These are phyloP conservation scores for Leccinellum rugosiceps DNA, from an alignment of 768 basidiomycete species.

Conservation along the genomic window DNA sequence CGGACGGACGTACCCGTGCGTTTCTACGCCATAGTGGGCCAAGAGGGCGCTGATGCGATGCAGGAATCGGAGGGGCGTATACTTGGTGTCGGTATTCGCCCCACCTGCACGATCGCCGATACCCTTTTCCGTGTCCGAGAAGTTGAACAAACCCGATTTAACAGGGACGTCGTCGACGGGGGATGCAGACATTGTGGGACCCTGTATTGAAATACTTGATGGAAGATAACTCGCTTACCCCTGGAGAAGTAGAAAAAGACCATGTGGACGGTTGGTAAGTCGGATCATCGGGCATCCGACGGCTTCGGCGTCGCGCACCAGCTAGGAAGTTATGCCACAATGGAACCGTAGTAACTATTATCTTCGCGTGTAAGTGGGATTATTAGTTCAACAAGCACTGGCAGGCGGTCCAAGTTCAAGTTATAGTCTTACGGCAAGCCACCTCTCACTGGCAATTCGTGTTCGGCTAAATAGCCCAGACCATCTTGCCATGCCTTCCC, in stretches of 20 bases:
- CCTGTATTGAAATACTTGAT: background rate
- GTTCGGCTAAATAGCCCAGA: background rate
- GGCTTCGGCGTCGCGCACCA: background rate
- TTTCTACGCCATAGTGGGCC: constrained; percentile 38
- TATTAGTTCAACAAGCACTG: background rate
- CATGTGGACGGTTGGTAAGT: background rate
- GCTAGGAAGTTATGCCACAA: background rate
- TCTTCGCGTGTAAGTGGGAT: background rate
- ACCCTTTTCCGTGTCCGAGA: constrained; percentile 3
- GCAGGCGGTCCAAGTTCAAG: too few species aligned
- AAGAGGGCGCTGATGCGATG: constrained; percentile 27
- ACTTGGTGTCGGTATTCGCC: background rate
- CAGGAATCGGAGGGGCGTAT: constrained; percentile 13
- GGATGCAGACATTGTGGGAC: constrained; percentile 4
- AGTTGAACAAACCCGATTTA: background rate
- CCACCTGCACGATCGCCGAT: background rate
- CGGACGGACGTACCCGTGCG: constrained; percentile 34
- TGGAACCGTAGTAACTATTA: too few species aligned
- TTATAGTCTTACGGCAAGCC: background rate
- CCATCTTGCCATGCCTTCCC: too few species aligned
- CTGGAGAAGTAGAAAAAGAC: background rate
- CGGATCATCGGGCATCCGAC: background rate
- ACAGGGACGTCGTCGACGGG: background rate
- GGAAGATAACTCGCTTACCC: background rate
- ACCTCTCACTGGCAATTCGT: too few species aligned